Evolutionary conservation across 2,329 filamentous ascomycete species (phyloP), one percentile per base, ranked within the genome.

Genomic region (Diaporthe sp.): DNA sequence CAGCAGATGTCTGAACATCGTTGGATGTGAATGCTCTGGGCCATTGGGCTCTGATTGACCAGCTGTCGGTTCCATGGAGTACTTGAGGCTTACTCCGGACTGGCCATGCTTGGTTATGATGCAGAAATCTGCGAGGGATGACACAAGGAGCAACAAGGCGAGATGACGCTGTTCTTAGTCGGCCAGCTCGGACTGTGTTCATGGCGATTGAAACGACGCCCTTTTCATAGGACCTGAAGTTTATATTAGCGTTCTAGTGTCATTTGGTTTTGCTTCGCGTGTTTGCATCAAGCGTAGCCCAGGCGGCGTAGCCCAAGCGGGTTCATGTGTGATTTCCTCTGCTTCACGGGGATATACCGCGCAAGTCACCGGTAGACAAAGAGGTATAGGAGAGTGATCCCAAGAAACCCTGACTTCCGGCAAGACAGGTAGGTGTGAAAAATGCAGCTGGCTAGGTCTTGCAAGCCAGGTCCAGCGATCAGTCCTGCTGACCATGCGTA

Each of bases 11-110:
- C 13, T 62, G 15, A 8, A 22, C 57, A 10, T 61, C 28, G 39
- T 39, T 49, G 22, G 73, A 72, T 42, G 62, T 19, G 68, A 46
- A 71, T 44, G 61, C 53, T 73, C 73, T 75, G 15, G 44, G 42
- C 25, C 31, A 28, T 12, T 46, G 55, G n/a, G 46, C 25, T 34
- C 15, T 31, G n/a, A 22, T 37, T 22, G 62, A 4, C 49, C 3
- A 7, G 46, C n/a, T 7, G 5, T 19, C 37, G 10, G 10, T 25
- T 46, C 31, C 73, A 44, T n/a, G 44, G n/a, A 25, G 22, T 55
- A 57, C 46, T 13, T 37, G 28, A 42, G 49, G 17, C 31, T 58
- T 71, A 73, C 39, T 53, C 37, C 39, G 62, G 12, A 19, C 55
- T 37, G 25, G n/a, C 37, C 46, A 60, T 57, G 39, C 10, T 12